Evolutionary conservation across 1,284 basidiomycete species (phyloP).

Genomic region (Testicularia cyperi): DNA sequence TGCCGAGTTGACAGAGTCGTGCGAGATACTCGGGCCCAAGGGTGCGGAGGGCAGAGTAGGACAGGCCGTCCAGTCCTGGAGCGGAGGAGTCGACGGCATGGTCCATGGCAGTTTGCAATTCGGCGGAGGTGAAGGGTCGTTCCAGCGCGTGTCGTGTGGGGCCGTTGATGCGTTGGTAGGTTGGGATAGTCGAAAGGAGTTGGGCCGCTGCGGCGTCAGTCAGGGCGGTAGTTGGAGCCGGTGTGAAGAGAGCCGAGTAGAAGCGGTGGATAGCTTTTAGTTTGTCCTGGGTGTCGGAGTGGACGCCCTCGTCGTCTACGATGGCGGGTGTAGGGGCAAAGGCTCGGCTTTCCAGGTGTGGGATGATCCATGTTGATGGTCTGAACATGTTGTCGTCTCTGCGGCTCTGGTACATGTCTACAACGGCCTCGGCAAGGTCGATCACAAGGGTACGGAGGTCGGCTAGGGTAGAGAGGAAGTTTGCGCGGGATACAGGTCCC

Average conservation of each 20-base stretch:
- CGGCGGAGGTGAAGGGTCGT: not conserved
- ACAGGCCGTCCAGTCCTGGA: constrained; percentile 2
- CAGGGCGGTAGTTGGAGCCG: not conserved
- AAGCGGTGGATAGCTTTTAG: not conserved
- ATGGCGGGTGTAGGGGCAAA: constrained; percentile 1
- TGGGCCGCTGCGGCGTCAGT: not conserved
- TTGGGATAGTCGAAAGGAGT: too few relatives aligned
- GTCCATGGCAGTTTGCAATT: not conserved
- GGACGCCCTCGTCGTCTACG: not conserved
- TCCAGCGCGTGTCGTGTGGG: not conserved
- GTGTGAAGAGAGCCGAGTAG: constrained; percentile 3
- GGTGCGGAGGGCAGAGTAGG: not conserved
- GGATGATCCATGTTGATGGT: constrained; percentile 5
- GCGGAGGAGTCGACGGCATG: not conserved
- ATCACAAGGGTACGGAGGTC: not conserved
- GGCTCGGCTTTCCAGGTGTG: not conserved
- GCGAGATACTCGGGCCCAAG: not conserved
- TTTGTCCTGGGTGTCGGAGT: not conserved
- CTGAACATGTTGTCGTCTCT: constrained; percentile 3
- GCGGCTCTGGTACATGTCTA: not conserved
- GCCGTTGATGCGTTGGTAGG: not conserved
- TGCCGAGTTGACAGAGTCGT: not conserved
- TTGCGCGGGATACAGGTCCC: not conserved
- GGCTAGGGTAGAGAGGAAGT: not conserved
- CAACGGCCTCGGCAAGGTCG: not conserved